Evolutionary conservation across 768 basidiomycete genomes (phyloP).

Genomic region (Leccinum arenicola): DNA sequence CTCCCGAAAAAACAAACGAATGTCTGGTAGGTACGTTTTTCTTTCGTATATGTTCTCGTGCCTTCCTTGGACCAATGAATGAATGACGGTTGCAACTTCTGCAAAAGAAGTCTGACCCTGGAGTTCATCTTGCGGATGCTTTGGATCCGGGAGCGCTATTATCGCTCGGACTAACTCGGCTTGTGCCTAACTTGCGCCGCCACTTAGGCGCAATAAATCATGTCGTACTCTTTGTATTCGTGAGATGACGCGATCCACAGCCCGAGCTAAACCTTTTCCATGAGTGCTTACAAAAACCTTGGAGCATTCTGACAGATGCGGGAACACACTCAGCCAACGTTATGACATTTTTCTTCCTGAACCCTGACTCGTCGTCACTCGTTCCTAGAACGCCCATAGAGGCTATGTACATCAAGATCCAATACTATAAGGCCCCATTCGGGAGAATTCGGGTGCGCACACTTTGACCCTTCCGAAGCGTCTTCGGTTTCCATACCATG

Average conservation of each 20-base stretch:
- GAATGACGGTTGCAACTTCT: slow-evolving; percentile 1
- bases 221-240: neutral
- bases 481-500: slow-evolving; percentile 7
- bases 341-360: neutral
- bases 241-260: neutral
- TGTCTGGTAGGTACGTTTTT: neutral
- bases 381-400: slow-evolving; percentile 5
- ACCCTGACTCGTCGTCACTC: neutral
- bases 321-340: neutral
- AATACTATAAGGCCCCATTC: slow-evolving; percentile 1
- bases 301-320: neutral
- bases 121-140: slow-evolving; percentile 13
- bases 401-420: neutral
- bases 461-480: slow-evolving; percentile 7
- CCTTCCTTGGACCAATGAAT: neutral
- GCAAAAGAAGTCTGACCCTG: slow-evolving; percentile 2
- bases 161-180: slow-evolving; percentile 14
- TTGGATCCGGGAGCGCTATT: slow-evolving; percentile 11
- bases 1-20: neutral
- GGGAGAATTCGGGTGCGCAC: slow-evolving; percentile 13
- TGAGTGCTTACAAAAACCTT: neutral
- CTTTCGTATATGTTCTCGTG: slow-evolving; percentile 6
- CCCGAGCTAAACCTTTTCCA: neutral
- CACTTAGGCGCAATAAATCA: neutral
- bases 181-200: neutral